These are phyloP conservation scores for Metarhizium album DNA, from an alignment of 2,329 filamentous ascomycete genomes.

Conservation along the genomic window DNA sequence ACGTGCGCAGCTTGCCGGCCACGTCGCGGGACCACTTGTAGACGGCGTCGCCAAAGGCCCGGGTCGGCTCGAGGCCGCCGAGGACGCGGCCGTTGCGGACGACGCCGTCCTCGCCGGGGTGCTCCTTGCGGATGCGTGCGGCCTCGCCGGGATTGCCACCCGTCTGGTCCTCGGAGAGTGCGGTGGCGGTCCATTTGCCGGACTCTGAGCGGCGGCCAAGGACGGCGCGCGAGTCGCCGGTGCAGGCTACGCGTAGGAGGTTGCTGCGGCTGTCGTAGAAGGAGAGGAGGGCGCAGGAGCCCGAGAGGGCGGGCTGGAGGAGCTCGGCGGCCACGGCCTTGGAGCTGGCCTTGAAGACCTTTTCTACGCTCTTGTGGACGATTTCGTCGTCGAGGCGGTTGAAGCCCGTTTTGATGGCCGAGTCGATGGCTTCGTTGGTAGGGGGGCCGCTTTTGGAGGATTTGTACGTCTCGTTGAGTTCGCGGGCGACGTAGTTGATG, in stretches of 20 bases:
- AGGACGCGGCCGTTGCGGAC: constrained; percentile 83
- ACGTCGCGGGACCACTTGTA: constrained; percentile 94
- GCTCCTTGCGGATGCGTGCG: constrained; percentile 69
- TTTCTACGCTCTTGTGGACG: constrained; percentile 83
- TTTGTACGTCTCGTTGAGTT: constrained; percentile 88
- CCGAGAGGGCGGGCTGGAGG: constrained; percentile 83
- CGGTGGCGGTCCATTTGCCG: constrained; percentile 87
- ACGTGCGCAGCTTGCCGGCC: constrained; percentile 67
- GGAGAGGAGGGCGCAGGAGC: constrained; percentile 91
- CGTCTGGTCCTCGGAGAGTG: constrained; percentile 88
- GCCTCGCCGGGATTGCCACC: constrained; percentile 80
- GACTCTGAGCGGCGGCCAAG: constrained; percentile 66
- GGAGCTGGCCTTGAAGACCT: constrained; percentile 78
- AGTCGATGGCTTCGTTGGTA: constrained; percentile 69
- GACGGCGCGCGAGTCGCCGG: constrained; percentile 91
- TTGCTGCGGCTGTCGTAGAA: constrained; percentile 90
- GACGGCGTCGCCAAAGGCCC: constrained; percentile 89
- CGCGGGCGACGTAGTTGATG: constrained; percentile 84
- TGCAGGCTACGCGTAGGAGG: constrained; percentile 85
- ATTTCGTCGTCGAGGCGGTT: constrained; percentile 86
- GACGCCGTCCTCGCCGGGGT: constrained; percentile 82
- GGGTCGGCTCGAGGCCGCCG: constrained; percentile 81
- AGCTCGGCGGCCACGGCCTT: constrained; percentile 87
- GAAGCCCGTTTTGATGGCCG: constrained; percentile 88
- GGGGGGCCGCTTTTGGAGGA: constrained; percentile 54